A percentile compares a stretch with the other conserved stretches of the same genome.
These are phyloP conservation scores for Neostapfia colusana DNA, from an alignment of 176 grass and related monocot species.

Conservation along the genomic window DNA sequence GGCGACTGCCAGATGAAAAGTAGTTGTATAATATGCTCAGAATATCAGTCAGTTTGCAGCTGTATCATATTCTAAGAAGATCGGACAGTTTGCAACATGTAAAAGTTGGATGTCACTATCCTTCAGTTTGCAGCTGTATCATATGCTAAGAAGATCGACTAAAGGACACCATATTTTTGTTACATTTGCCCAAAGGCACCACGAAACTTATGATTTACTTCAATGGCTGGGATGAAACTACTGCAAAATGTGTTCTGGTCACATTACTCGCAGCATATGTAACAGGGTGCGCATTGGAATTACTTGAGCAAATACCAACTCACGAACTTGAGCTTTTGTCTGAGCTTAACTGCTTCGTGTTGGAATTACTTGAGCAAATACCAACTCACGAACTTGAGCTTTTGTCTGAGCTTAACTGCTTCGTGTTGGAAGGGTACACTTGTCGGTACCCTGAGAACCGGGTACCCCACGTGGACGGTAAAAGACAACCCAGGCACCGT, in stretches of 20 bases:
- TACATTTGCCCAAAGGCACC: neutral
- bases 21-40: neutral
- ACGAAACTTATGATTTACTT: neutral
- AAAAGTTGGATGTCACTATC: neutral
- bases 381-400: neutral
- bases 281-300: neutral
- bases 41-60: neutral
- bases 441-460: too few species aligned
- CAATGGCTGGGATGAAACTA: neutral
- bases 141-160: neutral
- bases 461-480: too few species aligned
- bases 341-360: neutral
- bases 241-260: neutral
- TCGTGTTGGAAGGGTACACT: too few species aligned
- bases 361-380: neutral
- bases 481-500: too few species aligned
- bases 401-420: neutral
- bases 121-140: too few species aligned
- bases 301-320: neutral
- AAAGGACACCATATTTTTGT: neutral
- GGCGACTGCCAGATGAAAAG: neutral
- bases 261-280: too few species aligned
- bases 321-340: too few species aligned
- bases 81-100: neutral
- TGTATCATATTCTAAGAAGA: too few species aligned